Evolutionary conservation across 805 yeast genomes (phyloP).

Genomic region (Saturnispora bothae): DNA sequence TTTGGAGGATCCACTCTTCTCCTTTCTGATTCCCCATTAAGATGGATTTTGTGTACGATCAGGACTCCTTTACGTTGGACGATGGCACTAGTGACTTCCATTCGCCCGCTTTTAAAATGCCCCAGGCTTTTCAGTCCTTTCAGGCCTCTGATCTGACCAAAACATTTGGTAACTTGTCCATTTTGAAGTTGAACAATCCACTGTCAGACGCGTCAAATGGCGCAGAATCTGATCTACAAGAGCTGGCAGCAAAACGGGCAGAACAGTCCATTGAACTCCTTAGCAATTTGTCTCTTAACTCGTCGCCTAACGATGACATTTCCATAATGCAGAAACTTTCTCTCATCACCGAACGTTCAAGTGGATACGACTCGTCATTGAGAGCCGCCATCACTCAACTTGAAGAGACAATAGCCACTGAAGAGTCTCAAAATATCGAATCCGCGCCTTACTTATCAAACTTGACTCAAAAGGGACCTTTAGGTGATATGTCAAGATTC

Average conservation of each 20-base stretch:
- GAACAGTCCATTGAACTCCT: constrained; percentile 9
- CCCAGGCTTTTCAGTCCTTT: constrained; percentile 29
- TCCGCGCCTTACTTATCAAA: constrained; percentile 19
- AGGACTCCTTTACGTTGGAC: constrained; percentile 11
- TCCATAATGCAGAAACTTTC: constrained; percentile 8
- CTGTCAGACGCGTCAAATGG: not conserved
- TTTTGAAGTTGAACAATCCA: constrained; percentile 7
- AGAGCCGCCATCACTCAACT: constrained; percentile 22
- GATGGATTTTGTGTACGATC: constrained; percentile 24
- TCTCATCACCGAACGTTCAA: constrained; percentile 10
- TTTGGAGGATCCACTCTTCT: not conserved
- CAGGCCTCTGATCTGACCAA: constrained; percentile 27
- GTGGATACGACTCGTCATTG: constrained; percentile 31
- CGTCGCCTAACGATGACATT: constrained; percentile 2
- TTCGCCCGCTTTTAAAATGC: constrained; percentile 7
- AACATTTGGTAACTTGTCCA: constrained; percentile 15
- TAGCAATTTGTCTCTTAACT: constrained; percentile 5
- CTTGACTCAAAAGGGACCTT: constrained; percentile 22
- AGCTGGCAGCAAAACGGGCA: constrained; percentile 8
- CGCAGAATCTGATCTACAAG: not conserved
- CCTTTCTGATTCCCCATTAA: not conserved
- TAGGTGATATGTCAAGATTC: constrained; percentile 52
- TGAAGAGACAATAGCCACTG: constrained; percentile 17
- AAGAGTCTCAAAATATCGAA: constrained; percentile 8
- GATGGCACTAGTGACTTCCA: not conserved